A percentile compares a stretch with the other conserved stretches of the same genome.
phyloP scores from a whole-genome alignment of 129 eudicot species.

The Centrapalus pauciflorus region DNA sequence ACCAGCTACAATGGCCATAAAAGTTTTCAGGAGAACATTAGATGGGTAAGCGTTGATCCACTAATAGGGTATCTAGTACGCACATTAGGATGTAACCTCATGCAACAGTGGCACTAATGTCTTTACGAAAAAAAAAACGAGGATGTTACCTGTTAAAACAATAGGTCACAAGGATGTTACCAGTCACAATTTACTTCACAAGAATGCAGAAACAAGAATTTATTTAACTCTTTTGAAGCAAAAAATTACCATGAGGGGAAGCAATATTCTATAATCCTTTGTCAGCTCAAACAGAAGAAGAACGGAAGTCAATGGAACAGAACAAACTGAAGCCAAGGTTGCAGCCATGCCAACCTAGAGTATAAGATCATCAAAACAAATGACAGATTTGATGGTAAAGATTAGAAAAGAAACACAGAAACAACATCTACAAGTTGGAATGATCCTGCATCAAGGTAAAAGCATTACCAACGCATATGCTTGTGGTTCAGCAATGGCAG shows the following conservation, averaged over 20 bases:
- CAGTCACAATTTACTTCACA: background rate
- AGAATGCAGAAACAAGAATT: background rate
- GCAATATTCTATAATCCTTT: constrained; percentile 92
- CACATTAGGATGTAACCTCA: too few species aligned
- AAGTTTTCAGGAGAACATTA: too few species aligned
- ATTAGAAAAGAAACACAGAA: background rate
- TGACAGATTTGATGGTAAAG: background rate
- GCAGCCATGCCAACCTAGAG: constrained; percentile 99
- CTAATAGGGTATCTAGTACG: too few species aligned
- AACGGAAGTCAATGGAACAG: constrained; percentile 96
- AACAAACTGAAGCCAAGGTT: constrained; percentile 94
- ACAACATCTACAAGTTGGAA: background rate
- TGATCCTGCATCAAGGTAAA: background rate
- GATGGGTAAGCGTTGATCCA: too few species aligned
- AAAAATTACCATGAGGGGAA: constrained; percentile 87
- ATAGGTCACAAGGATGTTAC: background rate
- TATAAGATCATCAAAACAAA: background rate
- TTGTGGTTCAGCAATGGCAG: constrained; percentile 97
- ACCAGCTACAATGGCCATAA: too few species aligned
- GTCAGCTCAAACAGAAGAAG: constrained; percentile 95
- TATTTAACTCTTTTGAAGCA: background rate
- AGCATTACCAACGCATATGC: constrained; percentile 90
- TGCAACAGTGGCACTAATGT: too few species aligned
- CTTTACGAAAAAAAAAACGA: background rate
- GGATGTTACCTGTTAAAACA: background rate